A percentile compares a stretch with the other conserved stretches of the same genome.
These are phyloP conservation scores for Fusarium sarcochroum DNA, from an alignment of 2,329 filamentous ascomycete genomes.

Conservation along the genomic window DNA sequence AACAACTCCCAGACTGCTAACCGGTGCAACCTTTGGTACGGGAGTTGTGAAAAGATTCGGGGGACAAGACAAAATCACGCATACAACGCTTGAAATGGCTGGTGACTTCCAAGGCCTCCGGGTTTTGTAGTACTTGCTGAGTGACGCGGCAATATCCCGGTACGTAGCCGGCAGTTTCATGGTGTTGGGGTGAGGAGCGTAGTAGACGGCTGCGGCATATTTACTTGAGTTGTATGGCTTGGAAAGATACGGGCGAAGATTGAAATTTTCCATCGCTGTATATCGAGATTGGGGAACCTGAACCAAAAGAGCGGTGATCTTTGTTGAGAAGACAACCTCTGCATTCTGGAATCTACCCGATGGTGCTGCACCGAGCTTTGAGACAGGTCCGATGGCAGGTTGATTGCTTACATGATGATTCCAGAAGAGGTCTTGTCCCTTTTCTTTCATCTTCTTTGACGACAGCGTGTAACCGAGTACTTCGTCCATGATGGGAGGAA, in stretches of 20 bases:
- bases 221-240: slow-evolving; percentile 35
- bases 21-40: slow-evolving; percentile 42
- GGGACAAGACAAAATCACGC: slow-evolving; percentile 36
- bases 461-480: background rate
- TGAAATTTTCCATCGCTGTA: slow-evolving; percentile 45
- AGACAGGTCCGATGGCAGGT: background rate
- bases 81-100: slow-evolving; percentile 37
- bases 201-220: slow-evolving; percentile 24
- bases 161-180: slow-evolving; percentile 13
- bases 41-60: slow-evolving; percentile 42
- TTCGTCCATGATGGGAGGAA: background rate
- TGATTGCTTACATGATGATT: background rate
- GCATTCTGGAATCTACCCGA: slow-evolving; percentile 15
- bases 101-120: slow-evolving; percentile 31
- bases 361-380: background rate
- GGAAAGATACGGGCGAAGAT: slow-evolving; percentile 46
- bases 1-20: slow-evolving; percentile 47
- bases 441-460: background rate
- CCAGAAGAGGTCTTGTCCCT: background rate
- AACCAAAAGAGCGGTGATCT: slow-evolving; percentile 14
- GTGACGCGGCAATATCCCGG: slow-evolving; percentile 9
- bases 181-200: slow-evolving; percentile 13
- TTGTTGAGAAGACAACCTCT: slow-evolving; percentile 5
- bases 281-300: slow-evolving; percentile 38
- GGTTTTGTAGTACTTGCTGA: slow-evolving; percentile 19